These are phyloP conservation scores for Nicotiana otophora DNA, from an alignment of 257 asterid species.

Conservation along the genomic window DNA sequence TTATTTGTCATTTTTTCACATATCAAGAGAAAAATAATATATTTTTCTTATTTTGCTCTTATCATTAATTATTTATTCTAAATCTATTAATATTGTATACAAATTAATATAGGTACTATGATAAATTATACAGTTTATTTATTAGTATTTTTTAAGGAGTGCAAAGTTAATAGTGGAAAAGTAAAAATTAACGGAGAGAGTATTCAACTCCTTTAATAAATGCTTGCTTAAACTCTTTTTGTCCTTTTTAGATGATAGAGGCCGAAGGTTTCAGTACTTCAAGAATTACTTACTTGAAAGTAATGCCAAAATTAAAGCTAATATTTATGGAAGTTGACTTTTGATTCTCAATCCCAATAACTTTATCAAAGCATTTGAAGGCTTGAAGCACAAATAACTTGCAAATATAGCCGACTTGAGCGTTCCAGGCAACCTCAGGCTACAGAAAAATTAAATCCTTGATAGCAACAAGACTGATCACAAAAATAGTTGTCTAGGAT, in stretches of 20 bases:
- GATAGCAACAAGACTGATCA: neutral
- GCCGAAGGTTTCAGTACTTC: neutral
- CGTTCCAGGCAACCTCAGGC: neutral
- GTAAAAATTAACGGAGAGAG: too few species aligned
- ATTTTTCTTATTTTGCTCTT: too few species aligned
- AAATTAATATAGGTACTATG: too few species aligned
- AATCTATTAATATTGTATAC: too few species aligned
- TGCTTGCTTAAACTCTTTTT: neutral
- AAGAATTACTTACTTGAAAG: neutral
- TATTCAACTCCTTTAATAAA: neutral
- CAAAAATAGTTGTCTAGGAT: neutral
- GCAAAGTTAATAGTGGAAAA: too few species aligned
- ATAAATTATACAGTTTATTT: too few species aligned
- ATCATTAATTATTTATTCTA: too few species aligned
- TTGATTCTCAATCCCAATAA: slow-evolving; percentile 11
- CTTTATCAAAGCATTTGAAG: neutral
- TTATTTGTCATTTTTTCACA: too few species aligned
- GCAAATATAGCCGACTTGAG: neutral
- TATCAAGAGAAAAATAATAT: too few species aligned
- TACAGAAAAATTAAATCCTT: neutral
- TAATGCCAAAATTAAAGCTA: neutral
- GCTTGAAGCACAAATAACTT: neutral
- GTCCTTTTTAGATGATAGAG: neutral
- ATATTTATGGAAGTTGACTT: slow-evolving; percentile 14
- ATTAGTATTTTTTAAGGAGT: too few species aligned